These are phyloP conservation scores for Cyberlindnera amylophila DNA, from an alignment of 805 yeast genomes.

Conservation along the genomic window DNA sequence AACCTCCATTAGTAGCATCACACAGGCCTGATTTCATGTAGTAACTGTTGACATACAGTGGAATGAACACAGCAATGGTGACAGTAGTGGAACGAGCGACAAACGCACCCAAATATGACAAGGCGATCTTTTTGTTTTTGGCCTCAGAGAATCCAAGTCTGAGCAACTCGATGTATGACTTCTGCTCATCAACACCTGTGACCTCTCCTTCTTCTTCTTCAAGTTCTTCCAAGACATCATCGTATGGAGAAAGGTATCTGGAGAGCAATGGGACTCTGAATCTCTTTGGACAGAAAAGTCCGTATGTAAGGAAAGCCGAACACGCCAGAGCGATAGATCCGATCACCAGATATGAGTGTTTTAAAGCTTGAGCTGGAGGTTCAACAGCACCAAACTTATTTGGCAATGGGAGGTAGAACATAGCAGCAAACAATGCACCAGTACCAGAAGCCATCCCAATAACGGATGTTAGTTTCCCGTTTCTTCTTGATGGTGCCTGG, in stretches of 20 bases:
- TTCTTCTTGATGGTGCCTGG: constrained; percentile 27
- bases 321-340: constrained; percentile 39
- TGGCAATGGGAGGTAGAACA: constrained; percentile 54
- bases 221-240: constrained; percentile 31
- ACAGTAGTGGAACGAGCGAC: constrained; percentile 64
- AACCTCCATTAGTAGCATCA: constrained; percentile 30
- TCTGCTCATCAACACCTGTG: constrained; percentile 4
- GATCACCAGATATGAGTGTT: constrained; percentile 45
- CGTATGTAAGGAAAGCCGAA: constrained; percentile 37
- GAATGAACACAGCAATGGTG: constrained; percentile 55
- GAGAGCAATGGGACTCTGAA: constrained; percentile 26
- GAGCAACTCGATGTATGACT: constrained; percentile 39
- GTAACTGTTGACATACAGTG: constrained; percentile 56
- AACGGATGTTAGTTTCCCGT: constrained; percentile 56
- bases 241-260: constrained; percentile 26
- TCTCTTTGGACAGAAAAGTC: constrained; percentile 43
- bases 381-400: constrained; percentile 39
- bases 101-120: constrained; percentile 60
- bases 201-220: constrained; percentile 28
- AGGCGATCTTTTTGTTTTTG: constrained; percentile 42
- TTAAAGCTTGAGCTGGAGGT: constrained; percentile 42
- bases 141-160: constrained; percentile 47
- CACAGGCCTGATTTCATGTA: constrained; percentile 51
- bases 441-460: constrained; percentile 61
- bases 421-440: constrained; percentile 65